These are phyloP conservation scores for Linanthus parryae DNA, from an alignment of 148 eudicot species.

Conservation along the genomic window DNA sequence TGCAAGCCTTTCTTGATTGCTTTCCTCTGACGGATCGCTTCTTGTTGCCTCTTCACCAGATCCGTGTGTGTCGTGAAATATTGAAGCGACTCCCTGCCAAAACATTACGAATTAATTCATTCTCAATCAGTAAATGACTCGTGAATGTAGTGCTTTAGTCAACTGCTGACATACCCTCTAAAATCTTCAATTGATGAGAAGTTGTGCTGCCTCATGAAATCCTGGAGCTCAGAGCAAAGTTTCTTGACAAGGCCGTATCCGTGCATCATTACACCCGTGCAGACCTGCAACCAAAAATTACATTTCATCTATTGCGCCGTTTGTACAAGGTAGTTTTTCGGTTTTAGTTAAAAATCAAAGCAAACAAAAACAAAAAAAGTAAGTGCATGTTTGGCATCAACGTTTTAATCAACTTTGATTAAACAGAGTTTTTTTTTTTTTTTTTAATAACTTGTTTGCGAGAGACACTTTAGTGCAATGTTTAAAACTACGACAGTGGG, in stretches of 20 bases:
- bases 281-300: slow-evolving; percentile 55
- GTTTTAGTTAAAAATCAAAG: too few species aligned
- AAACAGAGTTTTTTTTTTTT: too few species aligned
- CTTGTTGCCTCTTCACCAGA: slow-evolving; percentile 76
- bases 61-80: slow-evolving; percentile 96
- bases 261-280: slow-evolving; percentile 99
- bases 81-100: slow-evolving; percentile 47
- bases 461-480: too few species aligned
- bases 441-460: too few species aligned
- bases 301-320: too few species aligned
- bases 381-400: too few species aligned
- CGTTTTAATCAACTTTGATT: too few species aligned
- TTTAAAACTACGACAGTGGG: too few species aligned
- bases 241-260: slow-evolving; percentile 79
- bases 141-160: not conserved
- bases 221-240: slow-evolving; percentile 87
- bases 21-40: slow-evolving; percentile 73
- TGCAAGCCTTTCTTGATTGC: slow-evolving; percentile 73
- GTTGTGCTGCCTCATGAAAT: slow-evolving; percentile 89
- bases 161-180: slow-evolving; percentile 56
- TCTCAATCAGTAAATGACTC: not conserved
- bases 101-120: not conserved
- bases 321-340: too few species aligned
- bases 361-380: too few species aligned
- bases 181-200: slow-evolving; percentile 91